Evolutionary conservation across 257 asterid species (phyloP), one percentile per base, ranked within the genome.

Genomic region (Striga asiatica): DNA sequence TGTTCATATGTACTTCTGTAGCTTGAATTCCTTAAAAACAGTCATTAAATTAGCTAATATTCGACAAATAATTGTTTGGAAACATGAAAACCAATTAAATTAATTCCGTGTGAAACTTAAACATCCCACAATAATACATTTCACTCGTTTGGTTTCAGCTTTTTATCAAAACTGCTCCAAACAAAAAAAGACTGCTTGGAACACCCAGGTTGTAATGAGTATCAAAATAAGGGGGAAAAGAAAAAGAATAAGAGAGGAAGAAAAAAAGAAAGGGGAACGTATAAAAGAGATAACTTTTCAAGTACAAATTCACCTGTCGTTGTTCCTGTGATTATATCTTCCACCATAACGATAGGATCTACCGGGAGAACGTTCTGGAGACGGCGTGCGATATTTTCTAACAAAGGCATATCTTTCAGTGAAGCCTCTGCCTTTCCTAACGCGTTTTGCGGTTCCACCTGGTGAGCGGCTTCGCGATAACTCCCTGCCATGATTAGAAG

Each of bases 381-480:
- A 84, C 34, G 97, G 99, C n/a, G 99, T 88, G 10, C 95, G 94
- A 25, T 84, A 92, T 57, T 85, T 91, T 65, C 99, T 77, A 45
- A 78, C 99, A 64, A 81, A 92, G 32, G 94, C 69, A 73, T 75
- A 92, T 54, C 72, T 69, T 19, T 81, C 86, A 48, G 99, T 92
- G 54, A 92, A 92, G 43, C 99, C 99, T 41, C 99, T 93, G 46
- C 99, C 99, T 78, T 92, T 92, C 34, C 95, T 85, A 7, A 88
- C 60, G 21, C 99, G 97, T 71, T 79, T 88, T 41, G 71, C 78
- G 52, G 78, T 77, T 63, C 87, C 97, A 79, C 80, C 81, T 6
- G 93, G 96, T 20, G 95, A 85, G 56, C 72, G 72, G 69, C 82
- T 84, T 61, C 74, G 32, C 18, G 83, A 71, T 50, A 71, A 60